Percentiles rank a stretch among this genome's conserved stretches.
Evolutionary conservation across 371 early-diverging fungal species (phyloP).

Genomic region (Saksenaea oblongispora): DNA sequence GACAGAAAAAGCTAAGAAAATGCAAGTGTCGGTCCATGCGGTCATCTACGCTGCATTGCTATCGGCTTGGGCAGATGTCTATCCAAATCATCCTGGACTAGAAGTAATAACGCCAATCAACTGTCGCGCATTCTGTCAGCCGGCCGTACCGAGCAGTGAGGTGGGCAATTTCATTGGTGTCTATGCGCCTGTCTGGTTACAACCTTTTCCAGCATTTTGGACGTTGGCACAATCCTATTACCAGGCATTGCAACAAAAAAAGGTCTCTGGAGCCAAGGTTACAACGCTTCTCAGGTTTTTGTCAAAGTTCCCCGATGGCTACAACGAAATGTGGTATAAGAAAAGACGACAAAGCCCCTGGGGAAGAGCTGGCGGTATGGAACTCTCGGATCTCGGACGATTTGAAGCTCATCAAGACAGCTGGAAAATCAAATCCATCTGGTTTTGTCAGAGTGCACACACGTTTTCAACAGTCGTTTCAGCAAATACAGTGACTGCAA

Average conservation of each 20-base stretch:
- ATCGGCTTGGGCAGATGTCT: slow-evolving; percentile 29
- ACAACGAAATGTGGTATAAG: slow-evolving; percentile 23
- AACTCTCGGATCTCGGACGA: slow-evolving; percentile 43
- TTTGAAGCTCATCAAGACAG: not conserved
- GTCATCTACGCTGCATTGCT: slow-evolving; percentile 23
- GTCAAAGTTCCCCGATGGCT: slow-evolving; percentile 31
- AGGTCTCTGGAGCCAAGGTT: slow-evolving; percentile 16
- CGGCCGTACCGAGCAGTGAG: slow-evolving; percentile 24
- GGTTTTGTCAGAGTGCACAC: slow-evolving; percentile 43
- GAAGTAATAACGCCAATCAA: slow-evolving; percentile 34
- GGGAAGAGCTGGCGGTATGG: slow-evolving; percentile 41
- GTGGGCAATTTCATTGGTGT: slow-evolving; percentile 46
- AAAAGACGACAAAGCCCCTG: slow-evolving; percentile 18
- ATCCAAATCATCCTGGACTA: slow-evolving; percentile 7
- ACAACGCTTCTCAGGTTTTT: slow-evolving; percentile 24
- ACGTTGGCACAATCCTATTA: slow-evolving; percentile 23
- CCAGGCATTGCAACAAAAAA: slow-evolving; percentile 15
- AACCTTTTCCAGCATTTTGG: slow-evolving; percentile 25
- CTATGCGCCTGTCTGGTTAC: slow-evolving; percentile 21
- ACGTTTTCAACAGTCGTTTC: slow-evolving; percentile 21
- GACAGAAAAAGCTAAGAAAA: slow-evolving; percentile 17
- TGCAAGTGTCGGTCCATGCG: slow-evolving; percentile 35
- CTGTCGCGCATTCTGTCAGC: slow-evolving; percentile 37
- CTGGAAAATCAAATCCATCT: slow-evolving; percentile 23
- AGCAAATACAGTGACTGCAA: slow-evolving; percentile 27